Base-by-base conservation (phyloP, 2,329 filamentous ascomycete species). In the Pestalotiopsis sp. region DNA sequence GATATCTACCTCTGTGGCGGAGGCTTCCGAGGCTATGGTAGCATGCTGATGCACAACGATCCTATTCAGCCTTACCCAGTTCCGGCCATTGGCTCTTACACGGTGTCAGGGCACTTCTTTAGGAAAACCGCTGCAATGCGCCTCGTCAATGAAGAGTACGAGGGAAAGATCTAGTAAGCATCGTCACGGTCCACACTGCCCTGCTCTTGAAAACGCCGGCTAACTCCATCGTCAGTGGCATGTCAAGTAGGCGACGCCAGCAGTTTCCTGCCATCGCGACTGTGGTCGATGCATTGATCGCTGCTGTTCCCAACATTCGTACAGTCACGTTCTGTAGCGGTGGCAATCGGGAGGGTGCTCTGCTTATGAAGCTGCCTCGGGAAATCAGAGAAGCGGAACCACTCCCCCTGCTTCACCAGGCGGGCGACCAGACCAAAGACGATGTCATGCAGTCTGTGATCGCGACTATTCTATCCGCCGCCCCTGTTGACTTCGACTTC, bases 11-110 rank as follows among this genome's bases (percentile, higher is more conserved):
- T 98, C 68, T 97, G 93, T 71, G 95, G 95, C 58, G 95, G 95
- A 27, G 95, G 95, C 0, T 97, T 97, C 77, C 86, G 95, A 45
- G 95, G 95, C 17, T 97, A 97, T 85, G 95, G 94, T 6, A 97
- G 93, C 79, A 90, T 97, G 76, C 85, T 97, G 66, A 95, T 97
- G 92, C 90, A 92, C 77, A 87, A 88, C 72, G 92, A 95, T 74
- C 80, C 84, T 5, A 87, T 93, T 58, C 83, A 87, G 66, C 93
- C 93, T 0, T 98, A 97, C 77, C 95, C 95, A 0, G 92, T 97
- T 31, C 89, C 93, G 0, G 90, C 92, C 23, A 91, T 96, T 78
- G 95, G 94, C 70, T 91, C 92, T 1, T 97, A 96, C 79, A 88
- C 85, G 9, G 92, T 91, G 1, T 79, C 85, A 0, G 87, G 88